Evolutionary conservation across 1,284 basidiomycete genomes (phyloP), one percentile per base, ranked within the genome.

Genomic region (Phylloporus sp.): DNA sequence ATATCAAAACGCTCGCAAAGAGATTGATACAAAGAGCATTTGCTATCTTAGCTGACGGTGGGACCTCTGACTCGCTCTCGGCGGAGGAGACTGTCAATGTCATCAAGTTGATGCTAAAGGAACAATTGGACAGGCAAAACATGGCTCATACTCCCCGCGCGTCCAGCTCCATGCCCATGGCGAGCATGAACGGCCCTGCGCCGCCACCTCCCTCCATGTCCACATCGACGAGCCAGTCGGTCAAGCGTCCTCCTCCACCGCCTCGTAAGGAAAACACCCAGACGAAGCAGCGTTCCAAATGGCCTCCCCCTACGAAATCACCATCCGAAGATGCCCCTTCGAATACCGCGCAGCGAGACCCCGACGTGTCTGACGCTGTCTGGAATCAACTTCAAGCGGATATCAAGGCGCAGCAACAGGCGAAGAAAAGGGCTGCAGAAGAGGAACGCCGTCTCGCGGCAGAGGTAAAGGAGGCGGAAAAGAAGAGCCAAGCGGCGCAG

Each of bases 1-100:
- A 90, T 67, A 82, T 91, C 68, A 80, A 85, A 64, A 87, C 85
- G 0, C 77, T 90, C 4, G 78, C 86, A 5, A 86, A 85, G 70
- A 74, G 82, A 55, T 83, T 91, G 79, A 75, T 82, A 17, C 73
- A 76, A 25, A 45, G 71, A 4, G 85, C 80, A 0, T 77, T 75
- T 57, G 68, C 67, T 10, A 72, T 74, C 60, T 55, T 76, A 59
- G 78, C 71, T 11, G 20, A 62, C 7, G 68, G 66, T 6, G 78
- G 68, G 5, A 39, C 49, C 8, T 68, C 75, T 20, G 63, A 60
- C 29, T 79, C 63, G 32, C 74, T 77, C 43, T 67, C 70, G 0
- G 67, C 55, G 1, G 65, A 27, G 15, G 78, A 79, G 25, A 66
- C 63, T 20, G 53, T 78, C 23, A 0, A 8, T 10, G 61, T n/a